A percentile compares a stretch with the other conserved stretches of the same genome.
These are phyloP conservation scores for Arachnopeziza araneosa DNA, from an alignment of 2,329 filamentous ascomycete species.

Conservation along the genomic window DNA sequence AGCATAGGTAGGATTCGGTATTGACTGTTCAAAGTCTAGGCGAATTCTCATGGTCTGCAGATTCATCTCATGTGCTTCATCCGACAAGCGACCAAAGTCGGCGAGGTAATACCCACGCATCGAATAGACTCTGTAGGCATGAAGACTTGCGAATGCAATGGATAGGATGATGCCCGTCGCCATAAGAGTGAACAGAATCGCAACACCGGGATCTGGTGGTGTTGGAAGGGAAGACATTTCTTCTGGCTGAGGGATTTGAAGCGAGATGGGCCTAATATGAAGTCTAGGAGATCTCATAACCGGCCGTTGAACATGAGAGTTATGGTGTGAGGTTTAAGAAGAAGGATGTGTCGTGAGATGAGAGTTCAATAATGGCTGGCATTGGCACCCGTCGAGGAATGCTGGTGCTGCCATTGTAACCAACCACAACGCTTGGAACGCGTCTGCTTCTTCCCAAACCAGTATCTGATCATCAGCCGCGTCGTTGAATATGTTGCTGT, in stretches of 20 bases:
- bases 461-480: neutral
- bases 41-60: slow-evolving; percentile 10
- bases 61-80: slow-evolving; percentile 9
- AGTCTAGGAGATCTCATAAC: too few species aligned
- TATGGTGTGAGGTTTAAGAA: neutral
- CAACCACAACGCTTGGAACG: neutral
- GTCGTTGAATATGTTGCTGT: neutral
- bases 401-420: neutral
- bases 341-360: neutral
- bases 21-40: slow-evolving; percentile 4
- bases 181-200: neutral
- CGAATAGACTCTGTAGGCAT: neutral
- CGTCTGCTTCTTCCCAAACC: neutral
- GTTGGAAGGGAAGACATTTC: neutral
- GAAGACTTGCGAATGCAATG: slow-evolving; percentile 2
- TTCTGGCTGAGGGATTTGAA: neutral
- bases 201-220: neutral
- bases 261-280: neutral
- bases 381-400: slow-evolving; percentile 4
- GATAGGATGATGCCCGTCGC: slow-evolving; percentile 5
- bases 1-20: slow-evolving; percentile 9
- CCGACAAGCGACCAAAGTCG: slow-evolving; percentile 11
- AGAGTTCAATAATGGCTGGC: neutral
- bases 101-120: slow-evolving; percentile 11
- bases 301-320: too few species aligned